These are phyloP conservation scores for Trichosporon ovoides DNA, from an alignment of 1,284 basidiomycete species.

Conservation along the genomic window DNA sequence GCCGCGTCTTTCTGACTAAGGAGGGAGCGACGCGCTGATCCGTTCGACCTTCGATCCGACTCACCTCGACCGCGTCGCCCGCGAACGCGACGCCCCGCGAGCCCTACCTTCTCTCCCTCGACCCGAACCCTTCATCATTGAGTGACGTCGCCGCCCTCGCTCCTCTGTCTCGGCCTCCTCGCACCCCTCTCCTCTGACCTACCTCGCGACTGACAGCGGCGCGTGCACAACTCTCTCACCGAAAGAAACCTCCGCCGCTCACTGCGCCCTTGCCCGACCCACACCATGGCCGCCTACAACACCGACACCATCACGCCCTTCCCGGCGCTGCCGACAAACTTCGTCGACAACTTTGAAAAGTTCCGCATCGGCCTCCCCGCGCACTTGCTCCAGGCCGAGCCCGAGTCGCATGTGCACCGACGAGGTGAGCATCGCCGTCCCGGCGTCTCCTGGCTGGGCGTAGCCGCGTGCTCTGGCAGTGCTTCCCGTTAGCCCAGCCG, in stretches of 20 bases:
- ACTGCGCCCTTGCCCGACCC: neutral
- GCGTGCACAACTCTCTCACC: no score
- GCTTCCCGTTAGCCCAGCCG: neutral
- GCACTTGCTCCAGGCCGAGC: neutral
- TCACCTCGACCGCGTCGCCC: no score
- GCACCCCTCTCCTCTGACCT: neutral
- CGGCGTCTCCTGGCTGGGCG: no score
- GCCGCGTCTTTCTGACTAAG: no score
- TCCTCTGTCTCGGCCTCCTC: neutral
- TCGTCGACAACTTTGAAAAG: neutral
- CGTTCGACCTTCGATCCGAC: no score
- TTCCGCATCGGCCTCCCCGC: slow-evolving; percentile 11
- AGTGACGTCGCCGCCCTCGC: neutral
- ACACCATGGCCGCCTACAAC: neutral
- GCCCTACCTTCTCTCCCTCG: no score
- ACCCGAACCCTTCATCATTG: no score
- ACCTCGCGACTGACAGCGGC: neutral
- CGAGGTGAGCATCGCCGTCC: neutral
- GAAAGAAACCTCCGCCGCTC: no score
- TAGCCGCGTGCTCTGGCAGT: neutral
- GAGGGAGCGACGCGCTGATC: no score
- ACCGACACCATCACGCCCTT: slow-evolving; percentile 4
- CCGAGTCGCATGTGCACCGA: neutral
- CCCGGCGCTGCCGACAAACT: neutral
- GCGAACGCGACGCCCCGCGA: no score